These are phyloP conservation scores for Tulasnella sp. DNA, from an alignment of 768 basidiomycete species.

Conservation along the genomic window DNA sequence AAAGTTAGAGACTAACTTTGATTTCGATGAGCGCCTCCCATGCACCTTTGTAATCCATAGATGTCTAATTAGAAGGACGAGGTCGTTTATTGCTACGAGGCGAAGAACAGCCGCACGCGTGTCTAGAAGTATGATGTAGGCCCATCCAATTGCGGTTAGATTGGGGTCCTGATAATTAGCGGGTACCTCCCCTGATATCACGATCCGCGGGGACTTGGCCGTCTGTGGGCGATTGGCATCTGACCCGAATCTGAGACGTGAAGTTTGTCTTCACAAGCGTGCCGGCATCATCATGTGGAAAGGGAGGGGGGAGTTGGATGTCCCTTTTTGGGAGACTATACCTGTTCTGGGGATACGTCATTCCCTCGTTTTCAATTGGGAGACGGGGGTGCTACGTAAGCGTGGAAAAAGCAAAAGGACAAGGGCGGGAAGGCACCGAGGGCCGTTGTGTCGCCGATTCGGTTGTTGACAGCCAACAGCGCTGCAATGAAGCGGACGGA, in stretches of 20 bases:
- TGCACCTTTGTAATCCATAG: not conserved
- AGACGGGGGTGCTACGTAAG: not conserved
- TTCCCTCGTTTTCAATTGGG: not conserved
- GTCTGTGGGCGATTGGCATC: not conserved
- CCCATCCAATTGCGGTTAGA: not conserved
- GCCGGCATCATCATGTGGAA: not conserved
- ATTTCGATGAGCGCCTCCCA: too few relatives aligned
- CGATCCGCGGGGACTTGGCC: not conserved
- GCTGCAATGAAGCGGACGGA: not conserved
- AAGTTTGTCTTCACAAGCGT: not conserved
- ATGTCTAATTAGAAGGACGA: not conserved
- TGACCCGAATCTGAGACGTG: not conserved
- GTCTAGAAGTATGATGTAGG: not conserved
- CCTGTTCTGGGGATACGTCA: not conserved
- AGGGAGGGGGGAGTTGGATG: not conserved
- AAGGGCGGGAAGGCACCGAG: not conserved
- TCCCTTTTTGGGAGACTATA: not conserved
- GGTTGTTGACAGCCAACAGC: not conserved
- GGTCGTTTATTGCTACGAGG: not conserved
- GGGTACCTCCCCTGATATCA: not conserved
- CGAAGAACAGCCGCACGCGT: not conserved
- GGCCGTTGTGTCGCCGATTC: not conserved
- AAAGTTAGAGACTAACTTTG: not conserved
- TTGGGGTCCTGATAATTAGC: not conserved
- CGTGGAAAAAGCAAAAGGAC: not conserved